These are phyloP conservation scores for Podosphaera fusca DNA, from an alignment of 2,329 filamentous ascomycete genomes.

Conservation along the genomic window DNA sequence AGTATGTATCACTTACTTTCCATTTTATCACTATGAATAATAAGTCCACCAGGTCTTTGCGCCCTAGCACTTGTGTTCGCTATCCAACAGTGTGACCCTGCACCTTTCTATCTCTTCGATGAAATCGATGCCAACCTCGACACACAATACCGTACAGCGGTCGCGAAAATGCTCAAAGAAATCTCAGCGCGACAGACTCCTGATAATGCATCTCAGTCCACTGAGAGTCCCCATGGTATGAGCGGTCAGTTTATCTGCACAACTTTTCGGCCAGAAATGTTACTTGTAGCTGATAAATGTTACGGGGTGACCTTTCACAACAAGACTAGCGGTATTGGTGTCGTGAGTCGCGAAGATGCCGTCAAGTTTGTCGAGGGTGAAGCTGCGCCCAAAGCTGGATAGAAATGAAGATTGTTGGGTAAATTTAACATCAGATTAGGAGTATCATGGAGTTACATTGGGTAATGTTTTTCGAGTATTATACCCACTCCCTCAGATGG, in stretches of 20 bases:
- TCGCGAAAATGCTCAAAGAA: conserved; percentile 66
- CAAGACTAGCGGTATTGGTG: conserved; percentile 87
- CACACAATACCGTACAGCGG: conserved; percentile 89
- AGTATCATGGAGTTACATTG: too few relatives aligned
- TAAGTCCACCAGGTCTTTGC: conserved; percentile 43
- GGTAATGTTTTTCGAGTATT: too few relatives aligned
- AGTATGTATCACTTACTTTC: conserved; percentile 31
- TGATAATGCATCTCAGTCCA: conserved; percentile 11
- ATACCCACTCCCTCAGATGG: too few relatives aligned
- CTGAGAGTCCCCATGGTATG: conserved; percentile 18
- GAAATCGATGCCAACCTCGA: conserved; percentile 97
- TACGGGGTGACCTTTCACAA: conserved; percentile 88
- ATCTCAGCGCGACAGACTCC: conserved; percentile 34
- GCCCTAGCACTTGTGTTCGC: conserved; percentile 95
- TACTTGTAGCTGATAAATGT: conserved; percentile 87
- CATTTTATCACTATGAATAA: conserved; percentile 5
- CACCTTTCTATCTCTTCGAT: conserved; percentile 96
- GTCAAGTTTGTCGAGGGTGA: conserved; percentile 88
- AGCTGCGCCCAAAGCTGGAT: conserved; percentile 3
- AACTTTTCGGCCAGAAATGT: conserved; percentile 91
- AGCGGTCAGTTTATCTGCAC: conserved; percentile 88
- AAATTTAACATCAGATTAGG: not conserved
- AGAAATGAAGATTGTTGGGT: not conserved
- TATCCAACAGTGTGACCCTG: conserved; percentile 93
- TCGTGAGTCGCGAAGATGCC: conserved; percentile 67